Conservation (phyloP, 495 filamentous ascomycete genomes). For the Lepraria neglecta region DNA sequence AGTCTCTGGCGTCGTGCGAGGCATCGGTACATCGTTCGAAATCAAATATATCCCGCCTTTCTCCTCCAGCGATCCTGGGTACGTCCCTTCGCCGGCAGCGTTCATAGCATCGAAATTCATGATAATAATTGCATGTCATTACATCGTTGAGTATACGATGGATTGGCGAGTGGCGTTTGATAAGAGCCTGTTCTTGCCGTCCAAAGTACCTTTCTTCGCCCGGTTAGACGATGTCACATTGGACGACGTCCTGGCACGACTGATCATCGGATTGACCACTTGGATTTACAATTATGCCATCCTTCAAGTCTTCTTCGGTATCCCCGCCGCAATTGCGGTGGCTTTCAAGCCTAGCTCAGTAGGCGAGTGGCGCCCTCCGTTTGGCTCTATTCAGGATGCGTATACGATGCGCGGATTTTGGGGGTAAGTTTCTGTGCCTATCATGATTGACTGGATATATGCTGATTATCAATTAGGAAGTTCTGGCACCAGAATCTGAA, state of each 20-base stretch:
- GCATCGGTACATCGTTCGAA: background rate
- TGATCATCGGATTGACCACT: background rate
- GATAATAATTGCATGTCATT: background rate
- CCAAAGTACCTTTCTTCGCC: background rate
- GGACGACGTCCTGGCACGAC: background rate
- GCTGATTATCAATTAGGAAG: background rate
- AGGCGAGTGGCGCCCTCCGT: background rate
- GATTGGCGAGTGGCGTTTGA: background rate
- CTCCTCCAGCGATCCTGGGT: background rate
- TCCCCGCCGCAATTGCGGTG: background rate
- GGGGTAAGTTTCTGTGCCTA: background rate
- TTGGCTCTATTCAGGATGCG: background rate
- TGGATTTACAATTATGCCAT: background rate
- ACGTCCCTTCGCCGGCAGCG: background rate
- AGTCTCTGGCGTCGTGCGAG: background rate
- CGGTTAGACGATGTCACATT: background rate
- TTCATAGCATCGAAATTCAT: background rate
- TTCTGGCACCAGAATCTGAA: background rate
- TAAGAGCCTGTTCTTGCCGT: background rate
- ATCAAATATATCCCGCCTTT: background rate
- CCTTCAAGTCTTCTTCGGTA: background rate
- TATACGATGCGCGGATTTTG: conserved; percentile 1
- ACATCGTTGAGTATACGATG: background rate
- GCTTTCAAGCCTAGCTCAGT: background rate
- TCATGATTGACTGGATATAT: background rate